Evolutionary conservation across 208 protist genomes (phyloP), one percentile per base, ranked within the genome.

Genomic region (Acanthamoeba healyi): DNA sequence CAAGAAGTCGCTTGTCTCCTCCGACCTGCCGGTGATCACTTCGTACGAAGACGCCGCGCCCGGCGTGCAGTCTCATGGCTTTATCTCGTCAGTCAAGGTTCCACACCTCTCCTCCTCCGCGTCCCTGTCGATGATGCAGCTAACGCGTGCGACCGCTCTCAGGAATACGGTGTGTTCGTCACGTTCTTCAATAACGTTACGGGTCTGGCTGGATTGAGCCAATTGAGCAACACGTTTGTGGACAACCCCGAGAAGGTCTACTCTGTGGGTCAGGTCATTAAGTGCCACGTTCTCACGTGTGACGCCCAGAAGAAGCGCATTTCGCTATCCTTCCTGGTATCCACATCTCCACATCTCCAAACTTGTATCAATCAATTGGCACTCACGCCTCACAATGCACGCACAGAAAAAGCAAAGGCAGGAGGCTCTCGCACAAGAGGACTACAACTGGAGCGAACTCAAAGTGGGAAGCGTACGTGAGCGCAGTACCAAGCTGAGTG

Each of bases 131-230:
- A 82, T 46, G 19, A 17, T 61, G n/a, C 19, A 9, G 15, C 54
- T 54, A 54, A 42, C 36, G 32, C 22, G 22, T 19, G 15, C 17
- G 34, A 61, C 40, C 36, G 32, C 14, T 49, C 17, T n/a, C 22
- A 88, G 49, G 77, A 94, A 15, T 88, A 88, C 87, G 67, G 74
- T 19, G 70, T 86, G 32, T 86, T 88, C 74, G 92, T 94, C 36
- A 88, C 54, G 9, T 94, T 94, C 58, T 94, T 72, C 72, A 94
- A 94, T 54, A 40, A 36, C 29, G 74, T 94, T 14, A 89, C 67
- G 17, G 92, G 92, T 24, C 40, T 88, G 24, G 65, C 74, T 26
- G 38, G 46, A 0, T 42, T 94, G 49, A 51, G 74, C 32, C 92
- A 94, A 51, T 29, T 94, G 26, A 94, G 67, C 72, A 94, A 79